Evolutionary conservation across 2,329 filamentous ascomycete genomes (phyloP).

Genomic region (Ophiostoma sp.): DNA sequence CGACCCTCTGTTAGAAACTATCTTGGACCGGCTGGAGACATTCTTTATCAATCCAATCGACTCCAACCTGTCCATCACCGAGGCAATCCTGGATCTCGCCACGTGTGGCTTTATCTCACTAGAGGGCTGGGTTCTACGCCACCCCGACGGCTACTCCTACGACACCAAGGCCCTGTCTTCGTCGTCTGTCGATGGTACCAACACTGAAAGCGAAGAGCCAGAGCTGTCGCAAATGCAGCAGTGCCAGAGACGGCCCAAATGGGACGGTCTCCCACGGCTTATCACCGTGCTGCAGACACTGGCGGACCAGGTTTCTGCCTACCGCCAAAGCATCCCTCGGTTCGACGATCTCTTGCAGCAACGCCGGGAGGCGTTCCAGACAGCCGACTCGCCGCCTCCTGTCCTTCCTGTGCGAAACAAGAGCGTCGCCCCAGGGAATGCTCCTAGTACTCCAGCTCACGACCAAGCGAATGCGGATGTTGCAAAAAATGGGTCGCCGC

Average conservation of each 20-base stretch:
- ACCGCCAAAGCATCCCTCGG: constrained; percentile 60
- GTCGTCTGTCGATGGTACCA: neutral
- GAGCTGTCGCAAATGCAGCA: constrained; percentile 43
- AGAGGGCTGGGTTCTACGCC: constrained; percentile 83
- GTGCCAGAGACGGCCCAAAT: constrained; percentile 51
- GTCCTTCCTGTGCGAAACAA: constrained; percentile 5
- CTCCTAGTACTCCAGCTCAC: constrained; percentile 30
- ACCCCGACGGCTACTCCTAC: constrained; percentile 58
- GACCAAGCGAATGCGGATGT: constrained; percentile 45
- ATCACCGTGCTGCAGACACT: constrained; percentile 55
- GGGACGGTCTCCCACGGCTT: constrained; percentile 50
- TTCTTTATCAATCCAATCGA: constrained; percentile 91
- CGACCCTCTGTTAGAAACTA: constrained; percentile 59
- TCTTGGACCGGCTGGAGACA: constrained; percentile 62
- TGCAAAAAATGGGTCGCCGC: constrained; percentile 47
- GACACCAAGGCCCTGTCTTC: neutral
- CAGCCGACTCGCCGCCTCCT: constrained; percentile 41
- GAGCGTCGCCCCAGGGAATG: constrained; percentile 19
- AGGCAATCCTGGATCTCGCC: constrained; percentile 73
- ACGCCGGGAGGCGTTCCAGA: constrained; percentile 59
- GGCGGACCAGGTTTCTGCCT: constrained; percentile 56
- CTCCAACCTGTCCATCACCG: constrained; percentile 82
- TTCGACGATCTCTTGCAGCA: constrained; percentile 68
- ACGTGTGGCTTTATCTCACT: constrained; percentile 79
- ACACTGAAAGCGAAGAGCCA: neutral